A percentile compares a stretch with the other conserved stretches of the same genome.
Conservation (phyloP, 2,329 filamentous ascomycete species). For the Sporothrix inflata region DNA sequence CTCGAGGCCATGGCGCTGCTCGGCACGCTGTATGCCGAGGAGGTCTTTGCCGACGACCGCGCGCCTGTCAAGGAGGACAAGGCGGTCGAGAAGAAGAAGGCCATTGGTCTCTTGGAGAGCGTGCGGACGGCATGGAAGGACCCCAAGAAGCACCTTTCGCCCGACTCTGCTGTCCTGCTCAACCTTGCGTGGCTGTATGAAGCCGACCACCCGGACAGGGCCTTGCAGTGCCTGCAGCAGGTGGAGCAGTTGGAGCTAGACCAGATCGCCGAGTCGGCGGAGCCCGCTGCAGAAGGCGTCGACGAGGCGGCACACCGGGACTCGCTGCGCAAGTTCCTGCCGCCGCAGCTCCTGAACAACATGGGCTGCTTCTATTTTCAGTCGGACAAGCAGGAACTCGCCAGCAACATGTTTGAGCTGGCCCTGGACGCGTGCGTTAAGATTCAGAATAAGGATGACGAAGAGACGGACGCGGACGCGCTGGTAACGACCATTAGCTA, state of each 20-base stretch:
- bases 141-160: constrained; percentile 77
- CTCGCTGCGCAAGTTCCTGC: constrained; percentile 74
- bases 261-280: constrained; percentile 68
- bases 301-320: constrained; percentile 64
- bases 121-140: constrained; percentile 92
- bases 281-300: constrained; percentile 62
- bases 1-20: constrained; percentile 91
- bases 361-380: constrained; percentile 96
- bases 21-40: constrained; percentile 90
- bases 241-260: constrained; percentile 89
- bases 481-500: constrained; percentile 95
- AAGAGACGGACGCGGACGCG: constrained; percentile 79
- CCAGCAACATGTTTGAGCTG: constrained; percentile 88
- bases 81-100: constrained; percentile 80
- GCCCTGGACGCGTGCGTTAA: constrained; percentile 86
- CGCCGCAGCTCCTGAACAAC: constrained; percentile 93
- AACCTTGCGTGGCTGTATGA: constrained; percentile 94
- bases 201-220: constrained; percentile 81
- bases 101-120: constrained; percentile 78
- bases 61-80: constrained; percentile 80
- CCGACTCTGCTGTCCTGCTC: constrained; percentile 84
- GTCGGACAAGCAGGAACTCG: constrained; percentile 75
- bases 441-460: constrained; percentile 72
- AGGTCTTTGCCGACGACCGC: constrained; percentile 80
- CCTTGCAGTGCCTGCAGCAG: constrained; percentile 86